A percentile compares a stretch with the other conserved stretches of the same genome.
Evolutionary conservation across 306 rosid species (phyloP).

Genomic region (Morella rubra): DNA sequence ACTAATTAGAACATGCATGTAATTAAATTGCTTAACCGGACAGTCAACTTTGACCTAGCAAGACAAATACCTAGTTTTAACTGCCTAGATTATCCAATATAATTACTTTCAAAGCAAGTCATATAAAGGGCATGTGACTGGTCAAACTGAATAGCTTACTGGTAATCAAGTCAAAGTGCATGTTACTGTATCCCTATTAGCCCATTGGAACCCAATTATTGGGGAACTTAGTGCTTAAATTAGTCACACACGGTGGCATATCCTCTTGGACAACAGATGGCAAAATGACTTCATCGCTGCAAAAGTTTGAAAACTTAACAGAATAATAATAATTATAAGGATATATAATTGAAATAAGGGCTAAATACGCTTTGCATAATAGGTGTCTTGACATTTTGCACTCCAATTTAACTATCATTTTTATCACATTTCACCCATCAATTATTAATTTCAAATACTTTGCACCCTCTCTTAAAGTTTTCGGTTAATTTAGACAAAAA

Average conservation of each 20-base stretch:
- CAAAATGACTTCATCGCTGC: too few species aligned
- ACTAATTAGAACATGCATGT: too few species aligned
- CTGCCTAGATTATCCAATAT: slow-evolving; percentile 3
- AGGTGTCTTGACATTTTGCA: too few species aligned
- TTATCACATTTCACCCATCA: too few species aligned
- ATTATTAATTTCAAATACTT: too few species aligned
- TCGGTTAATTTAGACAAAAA: too few species aligned
- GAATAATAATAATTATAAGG: neutral
- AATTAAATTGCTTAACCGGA: too few species aligned
- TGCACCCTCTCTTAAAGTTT: too few species aligned
- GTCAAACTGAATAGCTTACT: slow-evolving; percentile 29
- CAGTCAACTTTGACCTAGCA: slow-evolving; percentile 8
- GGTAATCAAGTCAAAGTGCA: slow-evolving; percentile 53
- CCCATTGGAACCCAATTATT: slow-evolving; percentile 32
- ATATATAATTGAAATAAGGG: too few species aligned
- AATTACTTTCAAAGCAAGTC: slow-evolving; percentile 25
- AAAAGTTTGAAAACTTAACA: neutral
- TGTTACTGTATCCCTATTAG: slow-evolving; percentile 41
- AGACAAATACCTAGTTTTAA: slow-evolving; percentile 31
- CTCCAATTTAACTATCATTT: too few species aligned
- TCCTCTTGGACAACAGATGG: too few species aligned
- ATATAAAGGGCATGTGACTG: slow-evolving; percentile 40
- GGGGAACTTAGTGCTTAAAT: slow-evolving; percentile 37
- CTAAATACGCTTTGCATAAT: too few species aligned
- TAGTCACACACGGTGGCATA: slow-evolving; percentile 17